Base-by-base conservation (phyloP, 2,329 filamentous ascomycete genomes). In the Penicillium paneum region DNA sequence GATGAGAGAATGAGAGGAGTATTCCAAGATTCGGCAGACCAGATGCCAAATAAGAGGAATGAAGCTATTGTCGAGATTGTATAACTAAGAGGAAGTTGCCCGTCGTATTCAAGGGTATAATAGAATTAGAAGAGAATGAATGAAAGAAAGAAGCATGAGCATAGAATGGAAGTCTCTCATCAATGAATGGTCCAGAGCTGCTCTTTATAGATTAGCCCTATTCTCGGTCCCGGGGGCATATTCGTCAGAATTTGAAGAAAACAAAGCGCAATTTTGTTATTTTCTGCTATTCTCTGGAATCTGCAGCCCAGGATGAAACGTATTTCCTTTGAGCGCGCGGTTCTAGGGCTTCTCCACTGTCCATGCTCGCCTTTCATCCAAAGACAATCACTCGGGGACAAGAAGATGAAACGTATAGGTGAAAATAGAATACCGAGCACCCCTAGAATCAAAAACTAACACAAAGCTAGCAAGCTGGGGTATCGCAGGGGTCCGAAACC, bases 351-450 rank as follows among this genome's bases (percentile, higher is more conserved):
- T 32, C 48, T 52, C 57, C 56, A 55, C 60, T 34, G 17, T 26
- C 46, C 57, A 44, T 47, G 34, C 11, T 31, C 13, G 10, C 38
- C 48, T 56, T 56, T 54, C 36, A 59, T 55, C 60, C 60, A 63
- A 43, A 54, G 46, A 50, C 46, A 40, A 2, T 8, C 1, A 13
- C 29, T 11, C 26, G 31, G 49, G 19, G 35, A 52, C 34, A 49
- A 38, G 34, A 49, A 52, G 38, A 46, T 64, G 62, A 64, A 63
- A 64, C 62, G 44, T 19, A 35, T 32, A 34, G 39, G 46, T 42
- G 19, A 36, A 52, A 61, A 57, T 59, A 57, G 48, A 54, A 42
- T 43, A 31, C 38, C 36, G 8, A 34, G 13, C 5, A 19, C 49
- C 39, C 31, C 10, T 24, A 5, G 5, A 15, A 44, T 24, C 42